phyloP scores from a whole-genome alignment of 805 yeast species.

The Saccharomyces kudriavzevii region DNA sequence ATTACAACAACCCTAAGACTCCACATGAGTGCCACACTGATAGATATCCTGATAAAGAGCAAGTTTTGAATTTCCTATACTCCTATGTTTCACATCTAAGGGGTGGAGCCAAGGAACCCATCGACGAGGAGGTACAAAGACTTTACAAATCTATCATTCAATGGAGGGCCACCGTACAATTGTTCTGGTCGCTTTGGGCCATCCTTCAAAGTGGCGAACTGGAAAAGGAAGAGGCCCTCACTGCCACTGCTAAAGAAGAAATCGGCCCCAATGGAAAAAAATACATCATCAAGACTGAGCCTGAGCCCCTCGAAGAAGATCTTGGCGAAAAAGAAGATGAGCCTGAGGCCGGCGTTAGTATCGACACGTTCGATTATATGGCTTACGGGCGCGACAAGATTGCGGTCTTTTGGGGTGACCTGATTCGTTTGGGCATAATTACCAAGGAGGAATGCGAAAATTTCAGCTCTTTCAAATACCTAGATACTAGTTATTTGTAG shows the following conservation, averaged over 20 bases:
- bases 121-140: conserved; percentile 40
- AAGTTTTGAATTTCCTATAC: conserved; percentile 61
- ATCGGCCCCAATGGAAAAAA: conserved; percentile 50
- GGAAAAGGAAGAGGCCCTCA: neutral
- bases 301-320: conserved; percentile 10
- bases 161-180: conserved; percentile 77
- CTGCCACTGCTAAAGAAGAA: conserved; percentile 13
- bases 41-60: conserved; percentile 58
- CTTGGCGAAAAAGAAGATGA: conserved; percentile 24
- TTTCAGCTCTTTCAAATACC: neutral
- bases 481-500: conserved; percentile 3
- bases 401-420: conserved; percentile 65
- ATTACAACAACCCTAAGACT: conserved; percentile 51
- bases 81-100: conserved; percentile 65
- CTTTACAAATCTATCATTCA: conserved; percentile 56
- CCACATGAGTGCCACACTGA: conserved; percentile 40
- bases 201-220: conserved; percentile 61
- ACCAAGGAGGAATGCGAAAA: conserved; percentile 18
- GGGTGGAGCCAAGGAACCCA: conserved; percentile 23
- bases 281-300: conserved; percentile 32
- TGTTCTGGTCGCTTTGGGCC: conserved; percentile 90
- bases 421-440: conserved; percentile 51
- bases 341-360: conserved; percentile 30
- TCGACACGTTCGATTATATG: conserved; percentile 71
- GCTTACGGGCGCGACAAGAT: conserved; percentile 70